Evolutionary conservation across 2,329 filamentous ascomycete species (phyloP).

Genomic region (Endoconidiophora polonica): DNA sequence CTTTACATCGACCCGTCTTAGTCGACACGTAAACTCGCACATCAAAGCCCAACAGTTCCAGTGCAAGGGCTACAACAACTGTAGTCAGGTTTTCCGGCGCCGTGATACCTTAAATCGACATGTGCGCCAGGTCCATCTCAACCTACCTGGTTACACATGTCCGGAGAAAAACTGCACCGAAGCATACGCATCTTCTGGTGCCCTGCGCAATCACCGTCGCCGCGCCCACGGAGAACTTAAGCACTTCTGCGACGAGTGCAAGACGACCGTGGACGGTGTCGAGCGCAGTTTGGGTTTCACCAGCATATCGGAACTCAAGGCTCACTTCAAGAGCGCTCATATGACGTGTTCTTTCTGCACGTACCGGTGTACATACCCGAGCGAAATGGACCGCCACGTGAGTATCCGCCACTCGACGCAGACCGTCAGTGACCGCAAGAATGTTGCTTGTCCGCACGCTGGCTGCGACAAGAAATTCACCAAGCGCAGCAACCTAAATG

Average conservation of each 20-base stretch:
- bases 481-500: slow-evolving; percentile 64
- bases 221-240: slow-evolving; percentile 51
- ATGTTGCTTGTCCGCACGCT: slow-evolving; percentile 46
- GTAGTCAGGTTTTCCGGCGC: slow-evolving; percentile 69
- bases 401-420: slow-evolving; percentile 57
- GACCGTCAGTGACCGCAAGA: slow-evolving; percentile 45
- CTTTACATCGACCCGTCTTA: slow-evolving; percentile 59
- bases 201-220: slow-evolving; percentile 54
- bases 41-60: slow-evolving; percentile 58
- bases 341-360: slow-evolving; percentile 61
- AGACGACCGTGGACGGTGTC: slow-evolving; percentile 24
- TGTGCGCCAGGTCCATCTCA: slow-evolving; percentile 58
- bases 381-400: slow-evolving; percentile 58
- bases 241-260: slow-evolving; percentile 66
- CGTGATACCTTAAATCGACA: slow-evolving; percentile 74
- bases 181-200: slow-evolving; percentile 56
- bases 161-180: slow-evolving; percentile 41
- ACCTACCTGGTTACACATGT: slow-evolving; percentile 56
- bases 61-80: slow-evolving; percentile 54
- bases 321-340: slow-evolving; percentile 59
- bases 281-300: slow-evolving; percentile 43
- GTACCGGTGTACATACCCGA: slow-evolving; percentile 46
- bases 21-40: slow-evolving; percentile 64
- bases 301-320: slow-evolving; percentile 52
- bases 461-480: slow-evolving; percentile 66